A percentile compares a stretch with the other conserved stretches of the same genome.
phyloP scores from a whole-genome alignment of 495 filamentous ascomycete genomes.

The Neurospora sublineolata region DNA sequence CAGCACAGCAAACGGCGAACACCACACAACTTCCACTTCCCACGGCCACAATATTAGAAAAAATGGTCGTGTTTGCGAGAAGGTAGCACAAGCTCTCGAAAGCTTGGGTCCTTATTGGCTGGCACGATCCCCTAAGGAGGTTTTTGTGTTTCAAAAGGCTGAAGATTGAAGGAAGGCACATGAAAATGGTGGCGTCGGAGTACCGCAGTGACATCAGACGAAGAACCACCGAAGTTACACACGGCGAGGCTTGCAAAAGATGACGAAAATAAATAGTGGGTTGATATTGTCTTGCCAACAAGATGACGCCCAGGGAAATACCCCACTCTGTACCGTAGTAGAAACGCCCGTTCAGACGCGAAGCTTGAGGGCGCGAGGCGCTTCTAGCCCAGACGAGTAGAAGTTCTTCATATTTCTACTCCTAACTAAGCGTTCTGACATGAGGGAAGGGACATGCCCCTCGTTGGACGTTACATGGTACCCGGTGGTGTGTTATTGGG shows the following conservation, averaged over 20 bases:
- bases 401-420: background rate
- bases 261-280: background rate
- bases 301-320: background rate
- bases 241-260: background rate
- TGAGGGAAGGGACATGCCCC: background rate
- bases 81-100: background rate
- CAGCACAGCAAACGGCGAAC: background rate
- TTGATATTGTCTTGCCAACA: background rate
- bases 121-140: background rate
- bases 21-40: background rate
- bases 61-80: background rate
- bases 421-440: background rate
- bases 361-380: too few species aligned
- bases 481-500: background rate
- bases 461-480: background rate
- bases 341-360: too few species aligned
- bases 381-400: background rate
- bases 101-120: background rate
- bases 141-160: background rate
- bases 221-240: background rate
- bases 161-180: background rate
- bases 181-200: background rate
- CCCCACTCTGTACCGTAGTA: background rate
- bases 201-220: background rate
- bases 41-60: background rate